Conservation (phyloP, 1,139 yeast species). For the Candida frijolesensis region DNA sequence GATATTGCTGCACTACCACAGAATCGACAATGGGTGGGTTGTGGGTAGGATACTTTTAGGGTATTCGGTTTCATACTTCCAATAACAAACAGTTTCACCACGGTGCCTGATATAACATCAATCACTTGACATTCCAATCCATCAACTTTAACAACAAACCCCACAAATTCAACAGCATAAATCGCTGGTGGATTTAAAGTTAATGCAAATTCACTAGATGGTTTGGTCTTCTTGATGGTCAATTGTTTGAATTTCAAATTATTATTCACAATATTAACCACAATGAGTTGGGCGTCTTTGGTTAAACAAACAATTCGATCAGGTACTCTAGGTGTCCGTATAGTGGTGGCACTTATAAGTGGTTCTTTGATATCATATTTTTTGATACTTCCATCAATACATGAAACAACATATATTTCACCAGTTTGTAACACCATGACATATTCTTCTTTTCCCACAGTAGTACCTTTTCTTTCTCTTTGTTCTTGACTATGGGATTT, state of each 20-base stretch:
- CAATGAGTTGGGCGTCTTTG: slow-evolving; percentile 47
- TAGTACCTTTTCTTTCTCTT: slow-evolving; percentile 8
- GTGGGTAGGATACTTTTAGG: slow-evolving; percentile 73
- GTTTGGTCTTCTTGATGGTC: slow-evolving; percentile 43
- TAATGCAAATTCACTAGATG: background rate
- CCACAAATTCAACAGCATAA: slow-evolving; percentile 58
- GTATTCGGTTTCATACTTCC: slow-evolving; percentile 64
- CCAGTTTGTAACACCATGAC: slow-evolving; percentile 46
- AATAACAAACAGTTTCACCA: slow-evolving; percentile 54
- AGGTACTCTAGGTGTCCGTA: slow-evolving; percentile 72
- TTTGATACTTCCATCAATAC: slow-evolving; percentile 47
- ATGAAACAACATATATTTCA: slow-evolving; percentile 46
- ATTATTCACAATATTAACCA: slow-evolving; percentile 66
- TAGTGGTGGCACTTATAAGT: slow-evolving; percentile 51
- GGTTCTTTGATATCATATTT: slow-evolving; percentile 18
- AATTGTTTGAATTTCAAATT: slow-evolving; percentile 63
- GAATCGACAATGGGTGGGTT: slow-evolving; percentile 85
- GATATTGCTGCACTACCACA: slow-evolving; percentile 87
- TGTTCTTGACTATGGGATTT: slow-evolving; percentile 15
- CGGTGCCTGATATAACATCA: slow-evolving; percentile 78
- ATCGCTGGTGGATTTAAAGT: slow-evolving; percentile 8
- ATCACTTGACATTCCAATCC: slow-evolving; percentile 62
- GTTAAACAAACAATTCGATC: slow-evolving; percentile 68
- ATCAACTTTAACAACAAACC: slow-evolving; percentile 64
- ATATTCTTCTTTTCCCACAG: slow-evolving; percentile 27